These are phyloP conservation scores for Solanum gracilifrons DNA, from an alignment of 257 asterid species.

Conservation along the genomic window DNA sequence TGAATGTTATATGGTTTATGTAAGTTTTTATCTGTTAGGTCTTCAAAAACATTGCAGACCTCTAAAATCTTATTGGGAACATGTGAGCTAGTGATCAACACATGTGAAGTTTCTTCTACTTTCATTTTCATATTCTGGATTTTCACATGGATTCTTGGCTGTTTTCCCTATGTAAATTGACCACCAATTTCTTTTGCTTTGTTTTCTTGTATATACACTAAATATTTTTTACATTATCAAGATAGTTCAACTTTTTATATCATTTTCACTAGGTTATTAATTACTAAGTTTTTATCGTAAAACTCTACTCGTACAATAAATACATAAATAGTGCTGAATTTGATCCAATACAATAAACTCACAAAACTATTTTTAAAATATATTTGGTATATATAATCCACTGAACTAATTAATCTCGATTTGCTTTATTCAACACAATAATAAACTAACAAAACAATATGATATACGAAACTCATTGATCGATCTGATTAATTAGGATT, in stretches of 20 bases:
- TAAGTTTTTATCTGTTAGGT: not conserved
- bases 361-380: not conserved
- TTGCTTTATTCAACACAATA: not conserved
- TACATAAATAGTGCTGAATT: not conserved
- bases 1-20: not conserved
- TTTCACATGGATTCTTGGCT: not conserved
- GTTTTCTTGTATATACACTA: not conserved
- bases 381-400: not conserved
- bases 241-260: not conserved
- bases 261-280: not conserved
- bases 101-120: not conserved
- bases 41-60: not conserved
- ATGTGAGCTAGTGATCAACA: not conserved
- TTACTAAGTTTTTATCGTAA: not conserved
- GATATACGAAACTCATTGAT: not conserved
- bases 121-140: not conserved
- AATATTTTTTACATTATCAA: not conserved
- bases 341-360: not conserved
- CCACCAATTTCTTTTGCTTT: not conserved
- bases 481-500: not conserved
- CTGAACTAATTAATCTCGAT: not conserved
- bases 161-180: not conserved
- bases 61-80: not conserved
- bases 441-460: not conserved
- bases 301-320: not conserved